phyloP scores from a whole-genome alignment of 2,329 filamentous ascomycete genomes.

The Fusarium acutatum region DNA sequence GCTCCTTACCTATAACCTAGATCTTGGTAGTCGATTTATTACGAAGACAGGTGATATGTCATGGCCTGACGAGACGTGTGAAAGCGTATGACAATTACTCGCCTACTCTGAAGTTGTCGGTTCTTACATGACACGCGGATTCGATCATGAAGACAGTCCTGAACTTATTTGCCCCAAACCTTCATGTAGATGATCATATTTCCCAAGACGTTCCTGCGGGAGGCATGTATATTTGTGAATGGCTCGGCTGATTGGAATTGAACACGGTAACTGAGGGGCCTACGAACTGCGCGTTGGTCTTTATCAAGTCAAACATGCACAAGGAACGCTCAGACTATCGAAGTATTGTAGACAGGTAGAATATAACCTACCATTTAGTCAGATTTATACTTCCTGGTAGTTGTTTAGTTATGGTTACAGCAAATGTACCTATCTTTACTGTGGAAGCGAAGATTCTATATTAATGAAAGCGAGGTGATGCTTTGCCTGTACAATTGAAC shows the following conservation, averaged over 20 bases:
- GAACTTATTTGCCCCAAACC: not conserved
- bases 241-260: not conserved
- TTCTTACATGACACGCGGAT: not conserved
- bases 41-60: not conserved
- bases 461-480: not conserved
- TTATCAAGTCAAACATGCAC: not conserved
- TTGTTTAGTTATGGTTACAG: not conserved
- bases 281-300: not conserved
- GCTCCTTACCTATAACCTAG: not conserved
- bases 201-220: not conserved
- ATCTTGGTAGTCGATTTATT: not conserved
- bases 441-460: not conserved
- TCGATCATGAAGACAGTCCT: not conserved
- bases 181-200: not conserved
- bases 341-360: not conserved
- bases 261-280: not conserved
- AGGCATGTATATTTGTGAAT: not conserved
- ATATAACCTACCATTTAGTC: not conserved
- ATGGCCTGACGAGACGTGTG: not conserved
- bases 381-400: not conserved
- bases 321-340: not conserved
- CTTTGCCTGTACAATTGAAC: not conserved
- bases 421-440: not conserved
- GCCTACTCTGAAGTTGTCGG: not conserved
- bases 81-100: not conserved